Evolutionary conservation across 306 rosid genomes (phyloP).

Genomic region (Comarum palustre): DNA sequence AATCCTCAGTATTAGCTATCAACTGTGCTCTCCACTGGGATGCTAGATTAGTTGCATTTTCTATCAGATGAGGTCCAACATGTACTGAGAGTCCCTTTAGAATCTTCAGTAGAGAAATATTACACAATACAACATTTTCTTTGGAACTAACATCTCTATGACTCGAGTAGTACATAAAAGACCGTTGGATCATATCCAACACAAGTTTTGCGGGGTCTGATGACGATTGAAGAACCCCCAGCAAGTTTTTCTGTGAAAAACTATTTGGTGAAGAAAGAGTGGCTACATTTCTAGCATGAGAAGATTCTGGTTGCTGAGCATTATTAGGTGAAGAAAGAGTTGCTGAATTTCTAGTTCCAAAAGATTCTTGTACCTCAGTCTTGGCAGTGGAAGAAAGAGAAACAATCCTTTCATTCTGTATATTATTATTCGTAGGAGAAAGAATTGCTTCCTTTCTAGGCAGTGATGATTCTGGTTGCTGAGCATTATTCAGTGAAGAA

Average conservation of each 20-base stretch:
- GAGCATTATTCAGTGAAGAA: slow-evolving; percentile 2
- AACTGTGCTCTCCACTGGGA: slow-evolving; percentile 33
- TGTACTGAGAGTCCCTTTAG: slow-evolving; percentile 37
- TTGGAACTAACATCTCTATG: slow-evolving; percentile 9
- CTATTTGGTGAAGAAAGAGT: background rate
- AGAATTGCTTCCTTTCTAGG: slow-evolving; percentile 3
- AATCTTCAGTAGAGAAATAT: slow-evolving; percentile 15
- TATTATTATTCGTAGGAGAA: background rate
- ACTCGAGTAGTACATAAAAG: slow-evolving; percentile 13
- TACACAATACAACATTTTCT: slow-evolving; percentile 7
- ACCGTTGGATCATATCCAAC: slow-evolving; percentile 35
- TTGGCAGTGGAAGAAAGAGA: background rate
- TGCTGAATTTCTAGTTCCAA: background rate
- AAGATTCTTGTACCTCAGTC: slow-evolving; percentile 21
- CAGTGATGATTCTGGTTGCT: slow-evolving; percentile 20
- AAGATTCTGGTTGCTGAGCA: slow-evolving; percentile 21
- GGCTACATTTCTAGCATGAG: slow-evolving; percentile 2
- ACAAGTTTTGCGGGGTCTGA: slow-evolving; percentile 44
- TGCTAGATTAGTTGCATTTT: slow-evolving; percentile 46
- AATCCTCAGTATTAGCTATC: slow-evolving; percentile 23
- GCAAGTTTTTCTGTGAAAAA: background rate
- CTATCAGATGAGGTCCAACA: slow-evolving; percentile 36
- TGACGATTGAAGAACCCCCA: slow-evolving; percentile 23
- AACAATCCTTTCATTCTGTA: slow-evolving; percentile 10
- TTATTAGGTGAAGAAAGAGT: background rate